Percentiles rank a stretch among this genome's conserved stretches.
These are phyloP conservation scores for Penicillium antarcticum DNA, from an alignment of 495 filamentous ascomycete genomes.

Conservation along the genomic window DNA sequence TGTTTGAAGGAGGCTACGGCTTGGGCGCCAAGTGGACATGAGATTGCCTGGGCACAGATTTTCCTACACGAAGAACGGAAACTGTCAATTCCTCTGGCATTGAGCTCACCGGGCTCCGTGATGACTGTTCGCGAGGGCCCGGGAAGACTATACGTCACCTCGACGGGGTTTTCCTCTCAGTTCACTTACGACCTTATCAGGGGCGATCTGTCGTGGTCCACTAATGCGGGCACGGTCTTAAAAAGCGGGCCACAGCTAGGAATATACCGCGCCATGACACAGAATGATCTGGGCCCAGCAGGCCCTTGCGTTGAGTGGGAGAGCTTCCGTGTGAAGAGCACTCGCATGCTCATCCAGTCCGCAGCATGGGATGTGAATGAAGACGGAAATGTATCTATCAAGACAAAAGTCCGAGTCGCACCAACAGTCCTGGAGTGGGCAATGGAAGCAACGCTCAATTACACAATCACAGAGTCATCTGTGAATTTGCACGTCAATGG, in stretches of 20 bases:
- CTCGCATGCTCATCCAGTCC: slow-evolving; percentile 40
- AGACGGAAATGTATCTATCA: slow-evolving; percentile 4
- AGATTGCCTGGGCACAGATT: slow-evolving; percentile 52
- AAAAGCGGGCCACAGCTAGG: slow-evolving; percentile 18
- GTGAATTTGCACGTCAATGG: slow-evolving; percentile 40
- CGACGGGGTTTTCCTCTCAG: slow-evolving; percentile 4
- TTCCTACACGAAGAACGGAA: slow-evolving; percentile 10
- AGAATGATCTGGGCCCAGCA: slow-evolving; percentile 54
- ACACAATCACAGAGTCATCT: slow-evolving; percentile 41
- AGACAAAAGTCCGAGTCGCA: slow-evolving; percentile 38
- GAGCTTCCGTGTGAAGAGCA: slow-evolving; percentile 28
- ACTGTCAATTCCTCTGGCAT: slow-evolving; percentile 11
- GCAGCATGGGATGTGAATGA: slow-evolving; percentile 30
- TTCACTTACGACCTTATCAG: slow-evolving; percentile 19
- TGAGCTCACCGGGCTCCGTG: slow-evolving; percentile 13
- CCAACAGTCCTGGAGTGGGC: slow-evolving; percentile 54
- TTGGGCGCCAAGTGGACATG: slow-evolving; percentile 46
- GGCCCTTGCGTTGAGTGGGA: slow-evolving; percentile 24
- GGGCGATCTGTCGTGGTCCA: slow-evolving; percentile 18
- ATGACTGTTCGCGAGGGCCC: not conserved
- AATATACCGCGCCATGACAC: slow-evolving; percentile 39
- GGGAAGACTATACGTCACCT: slow-evolving; percentile 5
- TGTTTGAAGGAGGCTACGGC: slow-evolving; percentile 24
- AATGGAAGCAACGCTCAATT: slow-evolving; percentile 40
- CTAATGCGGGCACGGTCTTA: slow-evolving; percentile 8